Evolutionary conservation across 192 early-diverging fungal species (phyloP).

Genomic region (Spizellomyces punctatus): DNA sequence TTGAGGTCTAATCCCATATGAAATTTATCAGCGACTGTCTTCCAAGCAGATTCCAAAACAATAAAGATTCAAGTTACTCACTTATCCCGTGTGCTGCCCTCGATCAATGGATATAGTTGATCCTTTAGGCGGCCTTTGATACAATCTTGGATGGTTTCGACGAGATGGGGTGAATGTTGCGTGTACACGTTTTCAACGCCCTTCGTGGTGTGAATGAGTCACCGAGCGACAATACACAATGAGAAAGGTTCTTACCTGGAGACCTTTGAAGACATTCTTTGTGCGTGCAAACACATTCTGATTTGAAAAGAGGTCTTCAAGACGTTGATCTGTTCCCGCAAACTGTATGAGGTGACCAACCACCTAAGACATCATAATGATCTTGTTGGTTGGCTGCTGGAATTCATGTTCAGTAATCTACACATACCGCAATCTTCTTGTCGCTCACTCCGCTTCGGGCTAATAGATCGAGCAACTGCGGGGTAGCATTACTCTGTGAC

Average conservation of each 20-base stretch:
- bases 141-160: constrained; percentile 74
- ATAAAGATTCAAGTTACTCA: constrained; percentile 25
- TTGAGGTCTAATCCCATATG: constrained; percentile 64
- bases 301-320: constrained; percentile 89
- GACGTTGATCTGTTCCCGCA: constrained; percentile 75
- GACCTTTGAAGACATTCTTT: constrained; percentile 88
- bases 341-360: constrained; percentile 76
- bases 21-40: neutral
- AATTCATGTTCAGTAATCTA: neutral
- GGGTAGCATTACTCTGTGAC: constrained; percentile 68
- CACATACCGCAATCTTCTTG: constrained; percentile 69
- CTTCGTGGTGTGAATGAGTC: constrained; percentile 28
- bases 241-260: constrained; percentile 57
- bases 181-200: constrained; percentile 99
- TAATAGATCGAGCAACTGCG: constrained; percentile 74
- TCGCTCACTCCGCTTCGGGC: constrained; percentile 72
- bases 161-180: constrained; percentile 88
- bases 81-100: constrained; percentile 60
- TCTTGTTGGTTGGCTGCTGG: neutral
- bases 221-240: neutral
- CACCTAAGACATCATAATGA: constrained; percentile 41
- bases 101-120: constrained; percentile 76
- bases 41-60: neutral
- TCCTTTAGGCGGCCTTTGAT: constrained; percentile 82
- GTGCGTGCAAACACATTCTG: constrained; percentile 83